Base-by-base conservation (phyloP, 495 filamentous ascomycete genomes). In the Hypoxylon subgilvum region DNA sequence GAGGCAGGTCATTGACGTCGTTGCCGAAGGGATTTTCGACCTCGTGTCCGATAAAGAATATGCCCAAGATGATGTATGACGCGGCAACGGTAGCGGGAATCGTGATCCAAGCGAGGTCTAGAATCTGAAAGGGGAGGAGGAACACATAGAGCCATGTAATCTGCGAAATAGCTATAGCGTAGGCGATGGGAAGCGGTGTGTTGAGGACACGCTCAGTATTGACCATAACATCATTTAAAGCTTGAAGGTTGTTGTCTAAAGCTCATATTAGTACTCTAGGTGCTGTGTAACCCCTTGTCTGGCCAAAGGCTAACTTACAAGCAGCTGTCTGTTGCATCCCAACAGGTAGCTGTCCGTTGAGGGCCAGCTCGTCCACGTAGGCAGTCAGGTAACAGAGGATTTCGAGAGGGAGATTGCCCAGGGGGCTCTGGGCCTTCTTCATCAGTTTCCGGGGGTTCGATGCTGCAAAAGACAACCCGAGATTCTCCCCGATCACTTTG, bases 1-100 rank as follows among this genome's bases (percentile, higher is more conserved):
- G 80, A 6, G 88, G 88, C 10, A 96, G 77, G 68, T 96, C 91
- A 66, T 95, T 95, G 56, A 91, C 89, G 68, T 95, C 91, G 44
- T 84, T 75, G 19, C 91, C 90, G 71, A 96, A 95, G 6, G 90
- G 91, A 69, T 95, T 91, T 69, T 96, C 91, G 61, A 96, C 88
- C 72, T 95, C 89, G 61, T 85, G 84, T 17, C 91, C 89, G 61
- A 92, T 91, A 66, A 89, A 85, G 32, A 89, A 86, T 52, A 96
- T 85, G n/a, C 88, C 91, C 54, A 96, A 82, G 67, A 96, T 93
- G 57, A 95, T 94, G 69, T 96, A 95, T 4, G 90, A 88, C 34
- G 83, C 83, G 56, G 82, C 83, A 17, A 95, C 78, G 10, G 90
- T 89, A 13, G 85, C 91, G 1, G 91, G 91, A 54, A 96, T 93